phyloP scores from a whole-genome alignment of 2,329 filamentous ascomycete species.

The Trematosphaeria pertusa region DNA sequence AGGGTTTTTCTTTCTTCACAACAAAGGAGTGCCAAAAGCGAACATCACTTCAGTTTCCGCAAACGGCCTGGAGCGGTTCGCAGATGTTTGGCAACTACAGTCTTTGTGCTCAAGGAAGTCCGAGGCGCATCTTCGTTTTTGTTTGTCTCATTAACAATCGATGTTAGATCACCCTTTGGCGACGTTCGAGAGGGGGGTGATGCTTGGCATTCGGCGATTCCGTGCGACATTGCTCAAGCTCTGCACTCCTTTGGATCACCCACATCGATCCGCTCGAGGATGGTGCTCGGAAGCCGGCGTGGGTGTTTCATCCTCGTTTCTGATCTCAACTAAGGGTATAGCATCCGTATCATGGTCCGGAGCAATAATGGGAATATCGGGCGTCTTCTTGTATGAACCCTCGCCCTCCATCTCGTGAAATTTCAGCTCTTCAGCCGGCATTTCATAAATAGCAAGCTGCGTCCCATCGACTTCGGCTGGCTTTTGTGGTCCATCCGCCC shows the following conservation, averaged over 20 bases:
- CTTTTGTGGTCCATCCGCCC: conserved; percentile 16
- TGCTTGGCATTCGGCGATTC: too few species aligned
- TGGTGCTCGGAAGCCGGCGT: background rate
- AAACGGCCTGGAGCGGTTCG: conserved; percentile 15
- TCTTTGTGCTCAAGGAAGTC: too few species aligned
- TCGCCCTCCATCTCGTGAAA: conserved; percentile 21
- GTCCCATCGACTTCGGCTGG: conserved; percentile 17
- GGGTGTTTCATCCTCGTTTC: background rate
- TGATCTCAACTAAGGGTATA: too few species aligned
- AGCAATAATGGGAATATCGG: conserved; percentile 14
- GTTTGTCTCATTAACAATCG: background rate
- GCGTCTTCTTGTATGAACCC: background rate
- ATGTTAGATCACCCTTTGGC: too few species aligned
- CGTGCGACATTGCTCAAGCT: too few species aligned
- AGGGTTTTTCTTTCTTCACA: conserved; percentile 13
- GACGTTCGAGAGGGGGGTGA: too few species aligned
- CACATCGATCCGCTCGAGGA: background rate
- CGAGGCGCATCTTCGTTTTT: background rate
- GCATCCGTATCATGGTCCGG: background rate
- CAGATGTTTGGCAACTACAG: too few species aligned
- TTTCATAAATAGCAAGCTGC: conserved; percentile 18
- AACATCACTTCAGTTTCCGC: conserved; percentile 18
- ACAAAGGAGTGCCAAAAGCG: conserved; percentile 21
- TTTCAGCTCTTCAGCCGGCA: conserved; percentile 16
- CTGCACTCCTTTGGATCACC: too few species aligned